Evolutionary conservation across 2,329 filamentous ascomycete species (phyloP).

Genomic region (Sclerotinia nivalis): DNA sequence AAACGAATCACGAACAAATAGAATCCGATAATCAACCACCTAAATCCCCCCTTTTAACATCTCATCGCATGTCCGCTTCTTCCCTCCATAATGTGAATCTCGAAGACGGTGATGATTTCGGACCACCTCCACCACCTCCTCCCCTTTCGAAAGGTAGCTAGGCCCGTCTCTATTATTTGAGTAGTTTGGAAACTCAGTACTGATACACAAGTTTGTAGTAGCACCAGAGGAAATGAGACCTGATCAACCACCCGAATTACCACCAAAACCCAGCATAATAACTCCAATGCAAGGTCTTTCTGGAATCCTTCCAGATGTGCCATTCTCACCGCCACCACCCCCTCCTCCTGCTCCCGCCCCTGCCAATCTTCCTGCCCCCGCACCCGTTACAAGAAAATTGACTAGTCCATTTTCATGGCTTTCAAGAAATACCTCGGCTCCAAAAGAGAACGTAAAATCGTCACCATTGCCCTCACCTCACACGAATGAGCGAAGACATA

Average conservation of each 20-base stretch:
- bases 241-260: slow-evolving; percentile 28
- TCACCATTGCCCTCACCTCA: slow-evolving; percentile 48
- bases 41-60: slow-evolving; percentile 51
- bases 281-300: slow-evolving; percentile 66
- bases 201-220: slow-evolving; percentile 27
- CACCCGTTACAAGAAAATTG: slow-evolving; percentile 62
- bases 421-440: slow-evolving; percentile 64
- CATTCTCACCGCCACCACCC: slow-evolving; percentile 63
- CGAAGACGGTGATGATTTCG: slow-evolving; percentile 41
- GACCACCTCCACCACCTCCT: slow-evolving; percentile 26
- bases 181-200: not conserved
- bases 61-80: slow-evolving; percentile 55
- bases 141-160: slow-evolving; percentile 22
- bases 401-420: slow-evolving; percentile 88
- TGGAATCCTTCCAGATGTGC: slow-evolving; percentile 69
- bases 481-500: slow-evolving; percentile 64
- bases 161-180: not conserved
- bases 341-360: slow-evolving; percentile 28
- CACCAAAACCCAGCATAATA: slow-evolving; percentile 41
- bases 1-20: slow-evolving; percentile 36
- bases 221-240: slow-evolving; percentile 38
- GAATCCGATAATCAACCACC: slow-evolving; percentile 37
- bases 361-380: slow-evolving; percentile 32
- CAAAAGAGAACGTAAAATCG: slow-evolving; percentile 55
- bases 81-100: slow-evolving; percentile 67